Percentiles rank a stretch among this genome's conserved stretches.
Conservation (phyloP, 805 yeast genomes). For the Myxozyma neglecta region DNA sequence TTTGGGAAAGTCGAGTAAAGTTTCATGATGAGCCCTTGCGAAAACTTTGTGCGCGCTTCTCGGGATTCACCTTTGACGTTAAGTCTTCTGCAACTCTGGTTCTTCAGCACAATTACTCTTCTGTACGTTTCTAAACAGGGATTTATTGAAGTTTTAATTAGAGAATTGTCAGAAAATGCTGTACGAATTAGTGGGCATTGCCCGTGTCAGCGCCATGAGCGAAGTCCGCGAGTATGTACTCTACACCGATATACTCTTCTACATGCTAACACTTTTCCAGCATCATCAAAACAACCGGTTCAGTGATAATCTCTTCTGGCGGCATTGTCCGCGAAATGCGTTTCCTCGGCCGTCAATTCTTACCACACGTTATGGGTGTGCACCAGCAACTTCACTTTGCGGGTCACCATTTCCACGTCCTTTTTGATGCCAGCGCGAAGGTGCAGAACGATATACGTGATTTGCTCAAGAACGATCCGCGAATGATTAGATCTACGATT, state of each 20-base stretch:
- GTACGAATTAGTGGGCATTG: conserved; percentile 86
- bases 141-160: too few relatives aligned
- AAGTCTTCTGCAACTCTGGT: neutral
- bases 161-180: conserved; percentile 52
- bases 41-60: neutral
- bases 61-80: neutral
- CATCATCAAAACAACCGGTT: conserved; percentile 70
- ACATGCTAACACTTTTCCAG: conserved; percentile 19
- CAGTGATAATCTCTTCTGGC: conserved; percentile 78
- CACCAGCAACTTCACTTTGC: conserved; percentile 88
- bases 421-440: conserved; percentile 81
- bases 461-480: conserved; percentile 81
- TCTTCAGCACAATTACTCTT: neutral
- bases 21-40: conserved; percentile 9
- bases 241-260: neutral
- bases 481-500: conserved; percentile 73
- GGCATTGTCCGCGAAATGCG: conserved; percentile 87
- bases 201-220: conserved; percentile 65
- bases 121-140: neutral
- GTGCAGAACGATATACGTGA: conserved; percentile 84
- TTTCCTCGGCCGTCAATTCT: conserved; percentile 71
- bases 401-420: conserved; percentile 82
- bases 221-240: conserved; percentile 59
- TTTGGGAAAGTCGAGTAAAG: neutral
- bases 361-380: conserved; percentile 79